Percentiles rank a stretch among this genome's conserved stretches.
phyloP scores from a whole-genome alignment of 108 stramenopile genomes.

The Nitzschia putrida region DNA sequence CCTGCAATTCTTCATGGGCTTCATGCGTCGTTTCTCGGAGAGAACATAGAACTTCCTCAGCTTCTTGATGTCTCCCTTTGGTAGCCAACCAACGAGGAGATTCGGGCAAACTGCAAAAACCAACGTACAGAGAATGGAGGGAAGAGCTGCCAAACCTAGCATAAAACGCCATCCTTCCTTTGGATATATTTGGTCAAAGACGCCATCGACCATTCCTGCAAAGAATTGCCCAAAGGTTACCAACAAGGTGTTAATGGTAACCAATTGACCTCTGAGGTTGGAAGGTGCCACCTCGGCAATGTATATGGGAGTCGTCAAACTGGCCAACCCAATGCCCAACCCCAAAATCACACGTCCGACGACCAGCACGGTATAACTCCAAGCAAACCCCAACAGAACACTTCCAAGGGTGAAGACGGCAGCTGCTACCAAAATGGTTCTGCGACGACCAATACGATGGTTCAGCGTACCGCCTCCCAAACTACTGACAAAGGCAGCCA shows the following conservation, averaged over 20 bases:
- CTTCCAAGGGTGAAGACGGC: constrained; percentile 52
- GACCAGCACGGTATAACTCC: constrained; percentile 47
- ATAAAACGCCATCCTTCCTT: constrained; percentile 79
- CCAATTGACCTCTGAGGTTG: constrained; percentile 64
- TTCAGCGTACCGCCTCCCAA: constrained; percentile 51
- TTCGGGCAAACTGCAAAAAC: constrained; percentile 75
- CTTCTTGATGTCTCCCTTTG: constrained; percentile 53
- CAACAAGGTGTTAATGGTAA: constrained; percentile 75
- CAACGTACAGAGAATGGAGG: constrained; percentile 49
- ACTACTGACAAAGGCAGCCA: constrained; percentile 47
- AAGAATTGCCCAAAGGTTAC: constrained; percentile 79
- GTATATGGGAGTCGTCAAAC: constrained; percentile 78
- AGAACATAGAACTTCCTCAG: constrained; percentile 49
- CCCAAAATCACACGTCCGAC: constrained; percentile 71
- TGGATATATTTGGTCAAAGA: constrained; percentile 44
- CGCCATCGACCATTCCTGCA: constrained; percentile 81
- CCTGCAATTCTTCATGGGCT: constrained; percentile 42
- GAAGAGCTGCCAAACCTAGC: constrained; percentile 77
- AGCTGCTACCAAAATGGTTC: constrained; percentile 43
- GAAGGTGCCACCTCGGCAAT: constrained; percentile 81
- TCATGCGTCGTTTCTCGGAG: constrained; percentile 44
- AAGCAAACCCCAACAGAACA: constrained; percentile 36
- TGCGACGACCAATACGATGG: constrained; percentile 45
- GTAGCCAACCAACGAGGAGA: constrained; percentile 82
- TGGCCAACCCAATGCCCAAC: constrained; percentile 76